These are phyloP conservation scores for Ceratobasidium sp. DNA, from an alignment of 1,284 basidiomycete species.

Conservation along the genomic window DNA sequence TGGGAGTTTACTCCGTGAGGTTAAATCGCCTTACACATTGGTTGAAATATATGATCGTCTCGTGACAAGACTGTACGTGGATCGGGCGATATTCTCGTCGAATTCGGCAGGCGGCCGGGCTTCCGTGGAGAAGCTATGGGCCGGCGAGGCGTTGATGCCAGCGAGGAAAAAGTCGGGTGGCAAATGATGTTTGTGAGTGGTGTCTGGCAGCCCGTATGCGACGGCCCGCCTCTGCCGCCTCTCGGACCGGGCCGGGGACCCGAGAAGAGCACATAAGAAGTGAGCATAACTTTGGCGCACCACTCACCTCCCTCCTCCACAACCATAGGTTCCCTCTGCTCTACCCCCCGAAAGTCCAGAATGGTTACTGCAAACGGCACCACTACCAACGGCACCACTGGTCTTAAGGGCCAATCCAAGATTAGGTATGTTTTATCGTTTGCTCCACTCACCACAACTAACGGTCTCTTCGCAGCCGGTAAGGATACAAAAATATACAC, in stretches of 20 bases:
- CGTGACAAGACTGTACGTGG: slow-evolving; percentile 21
- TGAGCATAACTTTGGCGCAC: slow-evolving; percentile 11
- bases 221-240: slow-evolving; percentile 34
- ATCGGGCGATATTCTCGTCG: not conserved
- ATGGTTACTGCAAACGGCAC: slow-evolving; percentile 38
- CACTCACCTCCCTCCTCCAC: slow-evolving; percentile 26
- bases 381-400: slow-evolving; percentile 7
- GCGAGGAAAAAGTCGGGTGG: slow-evolving; percentile 22
- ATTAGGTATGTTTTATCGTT: slow-evolving; percentile 16
- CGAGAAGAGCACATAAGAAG: slow-evolving; percentile 38
- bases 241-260: slow-evolving; percentile 27
- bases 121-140: slow-evolving; percentile 6
- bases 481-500: slow-evolving; percentile 1
- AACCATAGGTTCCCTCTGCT: slow-evolving; percentile 35
- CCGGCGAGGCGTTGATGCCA: slow-evolving; percentile 27
- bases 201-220: slow-evolving; percentile 5
- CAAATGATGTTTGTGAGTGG: slow-evolving; percentile 6
- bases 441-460: not conserved
- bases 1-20: not conserved
- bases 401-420: slow-evolving; percentile 19
- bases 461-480: slow-evolving; percentile 6
- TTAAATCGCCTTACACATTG: not conserved
- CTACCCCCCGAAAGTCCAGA: slow-evolving; percentile 24
- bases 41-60: not conserved
- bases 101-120: not conserved